Percentiles rank a stretch among this genome's conserved stretches.
Evolutionary conservation across 2,329 filamentous ascomycete genomes (phyloP).

Genomic region (Curvularia spicifera): DNA sequence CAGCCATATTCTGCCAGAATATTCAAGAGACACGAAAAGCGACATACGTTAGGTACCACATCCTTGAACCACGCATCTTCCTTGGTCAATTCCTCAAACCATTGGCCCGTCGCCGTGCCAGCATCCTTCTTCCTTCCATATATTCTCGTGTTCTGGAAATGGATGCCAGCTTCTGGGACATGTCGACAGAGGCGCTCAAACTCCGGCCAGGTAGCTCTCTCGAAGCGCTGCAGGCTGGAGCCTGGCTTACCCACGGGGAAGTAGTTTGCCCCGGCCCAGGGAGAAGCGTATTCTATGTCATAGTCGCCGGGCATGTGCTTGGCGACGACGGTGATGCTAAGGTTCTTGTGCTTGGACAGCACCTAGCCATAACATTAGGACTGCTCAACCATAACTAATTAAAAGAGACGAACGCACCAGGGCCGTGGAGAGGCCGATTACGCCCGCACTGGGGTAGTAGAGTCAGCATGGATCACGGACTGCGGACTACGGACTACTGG

Average conservation of each 20-base stretch:
- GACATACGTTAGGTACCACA: conserved; percentile 69
- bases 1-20: background rate
- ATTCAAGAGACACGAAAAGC: background rate
- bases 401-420: conserved; percentile 40
- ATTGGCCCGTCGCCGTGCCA: conserved; percentile 58
- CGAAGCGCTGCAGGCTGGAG: conserved; percentile 49
- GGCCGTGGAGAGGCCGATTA: conserved; percentile 70
- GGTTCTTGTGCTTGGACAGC: conserved; percentile 62
- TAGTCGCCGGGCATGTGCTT: conserved; percentile 95
- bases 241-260: conserved; percentile 61
- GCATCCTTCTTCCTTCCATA: conserved; percentile 71
- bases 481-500: background rate
- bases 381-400: too few species aligned
- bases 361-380: conserved; percentile 28
- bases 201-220: conserved; percentile 55
- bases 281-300: conserved; percentile 89
- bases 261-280: conserved; percentile 82
- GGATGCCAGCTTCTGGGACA: conserved; percentile 78
- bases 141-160: conserved; percentile 69
- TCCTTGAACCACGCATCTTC: conserved; percentile 76
- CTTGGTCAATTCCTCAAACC: conserved; percentile 71
- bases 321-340: conserved; percentile 72
- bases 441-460: conserved; percentile 61
- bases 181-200: conserved; percentile 58
- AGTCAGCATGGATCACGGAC: conserved; percentile 11